These are phyloP conservation scores for Aphanoascus verrucosus DNA, from an alignment of 2,329 filamentous ascomycete genomes.

Conservation along the genomic window DNA sequence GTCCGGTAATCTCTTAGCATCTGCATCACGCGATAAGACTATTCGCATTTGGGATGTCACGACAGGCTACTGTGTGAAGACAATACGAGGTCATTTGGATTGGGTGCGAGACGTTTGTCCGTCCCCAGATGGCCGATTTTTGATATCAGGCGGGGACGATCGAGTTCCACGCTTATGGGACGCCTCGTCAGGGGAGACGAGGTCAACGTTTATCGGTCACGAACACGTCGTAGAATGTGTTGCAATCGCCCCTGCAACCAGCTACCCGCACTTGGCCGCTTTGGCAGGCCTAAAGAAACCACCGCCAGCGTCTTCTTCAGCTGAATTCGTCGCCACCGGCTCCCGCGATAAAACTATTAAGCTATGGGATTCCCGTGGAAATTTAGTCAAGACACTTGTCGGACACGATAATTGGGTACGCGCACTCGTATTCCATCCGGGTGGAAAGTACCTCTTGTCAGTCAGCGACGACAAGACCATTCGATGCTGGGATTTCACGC, in stretches of 20 bases:
- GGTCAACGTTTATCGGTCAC: slow-evolving; percentile 71
- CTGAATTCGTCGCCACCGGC: slow-evolving; percentile 83
- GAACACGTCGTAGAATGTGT: slow-evolving; percentile 82
- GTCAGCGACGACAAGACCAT: slow-evolving; percentile 85
- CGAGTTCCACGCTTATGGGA: slow-evolving; percentile 79
- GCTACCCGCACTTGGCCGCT: slow-evolving; percentile 65
- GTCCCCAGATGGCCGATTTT: slow-evolving; percentile 69
- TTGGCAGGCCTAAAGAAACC: slow-evolving; percentile 76
- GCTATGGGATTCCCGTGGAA: slow-evolving; percentile 78
- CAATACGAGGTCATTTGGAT: slow-evolving; percentile 71
- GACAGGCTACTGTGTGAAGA: slow-evolving; percentile 85
- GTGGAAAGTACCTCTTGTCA: slow-evolving; percentile 79
- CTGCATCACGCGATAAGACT: slow-evolving; percentile 73
- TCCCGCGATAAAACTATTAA: slow-evolving; percentile 83
- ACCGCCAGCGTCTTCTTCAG: slow-evolving; percentile 60
- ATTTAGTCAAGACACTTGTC: slow-evolving; percentile 67
- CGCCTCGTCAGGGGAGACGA: slow-evolving; percentile 61
- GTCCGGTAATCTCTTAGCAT: slow-evolving; percentile 77
- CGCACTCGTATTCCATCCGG: slow-evolving; percentile 76
- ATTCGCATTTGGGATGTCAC: slow-evolving; percentile 86
- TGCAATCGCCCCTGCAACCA: slow-evolving; percentile 66
- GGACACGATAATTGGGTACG: slow-evolving; percentile 95
- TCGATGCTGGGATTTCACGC: slow-evolving; percentile 83
- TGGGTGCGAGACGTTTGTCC: slow-evolving; percentile 88
- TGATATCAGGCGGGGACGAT: slow-evolving; percentile 75